Evolutionary conservation across 2,329 filamentous ascomycete genomes (phyloP).

Genomic region (Trichophyton schoenleinii): DNA sequence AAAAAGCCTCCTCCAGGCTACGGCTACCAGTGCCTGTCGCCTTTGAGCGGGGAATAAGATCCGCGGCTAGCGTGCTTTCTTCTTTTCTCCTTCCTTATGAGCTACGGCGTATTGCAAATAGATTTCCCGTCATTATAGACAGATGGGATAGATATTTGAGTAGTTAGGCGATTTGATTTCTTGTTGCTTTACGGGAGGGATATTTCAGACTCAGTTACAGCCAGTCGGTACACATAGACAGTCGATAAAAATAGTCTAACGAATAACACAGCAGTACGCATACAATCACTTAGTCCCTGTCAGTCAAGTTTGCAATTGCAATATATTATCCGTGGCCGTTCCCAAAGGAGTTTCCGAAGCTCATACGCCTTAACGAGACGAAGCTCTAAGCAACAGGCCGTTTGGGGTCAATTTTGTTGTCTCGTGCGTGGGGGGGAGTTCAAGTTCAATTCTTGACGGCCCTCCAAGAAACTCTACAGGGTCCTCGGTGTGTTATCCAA

Average conservation of each 20-base stretch:
- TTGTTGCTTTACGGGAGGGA: background rate
- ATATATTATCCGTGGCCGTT: background rate
- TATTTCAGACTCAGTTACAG: conserved; percentile 2
- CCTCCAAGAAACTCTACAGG: background rate
- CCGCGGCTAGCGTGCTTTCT: background rate
- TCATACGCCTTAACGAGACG: background rate
- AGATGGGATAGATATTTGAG: background rate
- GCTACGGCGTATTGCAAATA: background rate
- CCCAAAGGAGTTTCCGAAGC: background rate
- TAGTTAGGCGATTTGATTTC: background rate
- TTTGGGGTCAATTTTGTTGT: background rate
- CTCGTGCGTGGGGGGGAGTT: background rate
- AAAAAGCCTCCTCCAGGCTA: background rate
- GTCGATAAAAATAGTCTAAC: conserved; percentile 1
- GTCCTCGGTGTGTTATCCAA: background rate
- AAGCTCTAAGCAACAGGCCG: background rate
- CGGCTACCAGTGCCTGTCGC: background rate
- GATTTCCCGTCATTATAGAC: background rate
- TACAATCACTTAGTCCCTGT: background rate
- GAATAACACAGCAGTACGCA: background rate
- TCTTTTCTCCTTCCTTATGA: background rate
- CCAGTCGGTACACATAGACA: background rate
- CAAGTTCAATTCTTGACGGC: background rate
- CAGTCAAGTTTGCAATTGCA: background rate
- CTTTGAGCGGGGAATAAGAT: background rate